Evolutionary conservation across 768 basidiomycete genomes (phyloP), one percentile per base, ranked within the genome.

Genomic region (Boletus rufocinnamomeus): DNA sequence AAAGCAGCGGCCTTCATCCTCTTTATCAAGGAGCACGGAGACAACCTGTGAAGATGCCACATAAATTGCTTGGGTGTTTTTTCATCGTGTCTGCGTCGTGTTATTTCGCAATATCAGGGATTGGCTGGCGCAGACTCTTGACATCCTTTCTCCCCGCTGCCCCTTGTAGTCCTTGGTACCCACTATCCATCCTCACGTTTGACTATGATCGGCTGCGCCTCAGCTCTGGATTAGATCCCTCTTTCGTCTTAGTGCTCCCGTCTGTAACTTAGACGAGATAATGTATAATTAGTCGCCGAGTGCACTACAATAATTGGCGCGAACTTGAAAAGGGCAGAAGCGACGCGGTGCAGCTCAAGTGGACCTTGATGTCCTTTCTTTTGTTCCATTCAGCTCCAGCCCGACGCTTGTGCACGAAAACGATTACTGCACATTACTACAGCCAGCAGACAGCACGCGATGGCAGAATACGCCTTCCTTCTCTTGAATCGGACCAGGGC

Each of bases 161-260:
- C 55, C 51, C 51, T 23, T 49, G 47, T 61, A 38, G 54, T 45
- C 51, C 57, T 50, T 45, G 61, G 46, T 52, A 51, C 40, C 51
- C 54, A 53, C 63, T 63, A 61, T 70, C 63, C 64, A 67, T 75
- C 72, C 72, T 73, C 73, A 48, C 46, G 46, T 57, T 49, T 58
- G 34, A 41, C 40, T 38, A 54, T 55, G 14, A 43, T 49, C 4
- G 17, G 44, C 57, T 62, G 47, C 10, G 25, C 49, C 32, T 28
- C 50, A 32, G 56, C 43, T 57, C 48, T 48, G 38, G 28, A 59
- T 54, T 46, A 47, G 27, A 50, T 58, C 32, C 52, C 38, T 38
- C 19, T 48, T 46, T 52, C 38, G 27, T 45, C 25, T 54, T 57
- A 55, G 27, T 38, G 34, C 16, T 45, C 19, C 32, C 37, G 46